Evolutionary conservation across 2,329 filamentous ascomycete genomes (phyloP).

Genomic region (Ilyonectria destructans): DNA sequence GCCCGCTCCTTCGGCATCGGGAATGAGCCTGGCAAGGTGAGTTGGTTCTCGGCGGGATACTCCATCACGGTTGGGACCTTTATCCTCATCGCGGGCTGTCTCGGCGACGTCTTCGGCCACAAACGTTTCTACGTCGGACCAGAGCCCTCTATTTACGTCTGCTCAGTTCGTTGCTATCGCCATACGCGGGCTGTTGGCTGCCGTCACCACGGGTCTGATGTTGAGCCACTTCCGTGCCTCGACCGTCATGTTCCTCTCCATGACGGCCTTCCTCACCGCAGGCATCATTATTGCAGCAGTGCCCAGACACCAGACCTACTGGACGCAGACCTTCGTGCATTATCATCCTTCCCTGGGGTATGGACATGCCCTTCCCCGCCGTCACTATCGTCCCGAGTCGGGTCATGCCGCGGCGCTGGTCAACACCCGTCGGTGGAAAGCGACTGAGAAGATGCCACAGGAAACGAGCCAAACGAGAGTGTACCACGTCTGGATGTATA

Average conservation of each 20-base stretch:
- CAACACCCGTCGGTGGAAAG: conserved; percentile 22
- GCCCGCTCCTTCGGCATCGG: conserved; percentile 60
- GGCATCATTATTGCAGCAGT: conserved; percentile 60
- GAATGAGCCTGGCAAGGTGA: conserved; percentile 57
- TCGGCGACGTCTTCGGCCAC: conserved; percentile 70
- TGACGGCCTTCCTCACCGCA: conserved; percentile 58
- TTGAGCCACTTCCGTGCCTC: conserved; percentile 48
- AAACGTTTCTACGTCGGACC: conserved; percentile 63
- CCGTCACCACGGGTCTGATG: conserved; percentile 57
- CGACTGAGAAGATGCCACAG: conserved; percentile 17
- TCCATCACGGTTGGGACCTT: conserved; percentile 68
- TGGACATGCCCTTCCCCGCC: conserved; percentile 76
- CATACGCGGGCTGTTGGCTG: conserved; percentile 59
- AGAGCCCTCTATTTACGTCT: conserved; percentile 59
- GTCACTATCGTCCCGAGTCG: conserved; percentile 72
- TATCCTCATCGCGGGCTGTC: conserved; percentile 66
- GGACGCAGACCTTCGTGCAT: conserved; percentile 72
- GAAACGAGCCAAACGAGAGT: conserved; percentile 10
- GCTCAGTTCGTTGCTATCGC: conserved; percentile 54
- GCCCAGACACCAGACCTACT: conserved; percentile 71
- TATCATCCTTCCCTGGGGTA: conserved; percentile 65
- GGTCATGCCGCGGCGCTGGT: conserved; percentile 57
- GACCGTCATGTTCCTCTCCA: conserved; percentile 59
- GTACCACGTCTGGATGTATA: not conserved
- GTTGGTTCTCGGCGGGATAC: conserved; percentile 71